Base-by-base conservation (phyloP, 345 rosid genomes). In the Angophora floribunda region DNA sequence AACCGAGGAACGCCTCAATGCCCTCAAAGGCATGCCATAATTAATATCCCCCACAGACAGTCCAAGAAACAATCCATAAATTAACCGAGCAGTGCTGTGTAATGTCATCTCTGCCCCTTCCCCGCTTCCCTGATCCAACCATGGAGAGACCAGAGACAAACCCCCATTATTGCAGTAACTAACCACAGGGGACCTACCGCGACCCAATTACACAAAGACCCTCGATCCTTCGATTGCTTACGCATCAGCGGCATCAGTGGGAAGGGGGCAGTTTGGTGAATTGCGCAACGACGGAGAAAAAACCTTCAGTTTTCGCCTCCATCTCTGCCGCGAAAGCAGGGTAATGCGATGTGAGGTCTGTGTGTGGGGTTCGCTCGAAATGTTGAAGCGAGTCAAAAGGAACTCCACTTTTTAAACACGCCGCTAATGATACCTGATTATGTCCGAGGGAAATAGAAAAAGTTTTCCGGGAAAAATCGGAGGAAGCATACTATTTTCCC, bases 321-420 rank as follows among this genome's bases (percentile, higher is more conserved):
- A 95, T 90, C 89, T 89, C 90, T 90, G 97, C 96, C 96, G 94
- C 89, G 93, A 90, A 89, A 91, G 51, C 87, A 91, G 98, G 95
- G 88, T 52, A 82, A 52, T 89, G 55, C 88, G 85, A 88, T 61
- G 86, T 88, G 89, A 41, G 90, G 88, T 63, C 36, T 52, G 91
- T 50, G 67, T 28, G 67, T 90, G 90, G 94, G 92, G 91, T 86
- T 90, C 85, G 82, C 82, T 36, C 6, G 32, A 85, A 44, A 55
- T 63, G 45, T 28, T 8, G 80, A 78, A 52, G 21, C 28, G 52
- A 87, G 82, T 78, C 36, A 79, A 87, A 55, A 44, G 19, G 47
- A 85, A 52, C 55, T 51, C 63, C 26, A 53, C 45, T 85, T 52
- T 52, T 19, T 32, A 17, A 52, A 52, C 45, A 52, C 22, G 87